Evolutionary conservation across 2,329 filamentous ascomycete genomes (phyloP).

Genomic region (Xylariaceae sp.): DNA sequence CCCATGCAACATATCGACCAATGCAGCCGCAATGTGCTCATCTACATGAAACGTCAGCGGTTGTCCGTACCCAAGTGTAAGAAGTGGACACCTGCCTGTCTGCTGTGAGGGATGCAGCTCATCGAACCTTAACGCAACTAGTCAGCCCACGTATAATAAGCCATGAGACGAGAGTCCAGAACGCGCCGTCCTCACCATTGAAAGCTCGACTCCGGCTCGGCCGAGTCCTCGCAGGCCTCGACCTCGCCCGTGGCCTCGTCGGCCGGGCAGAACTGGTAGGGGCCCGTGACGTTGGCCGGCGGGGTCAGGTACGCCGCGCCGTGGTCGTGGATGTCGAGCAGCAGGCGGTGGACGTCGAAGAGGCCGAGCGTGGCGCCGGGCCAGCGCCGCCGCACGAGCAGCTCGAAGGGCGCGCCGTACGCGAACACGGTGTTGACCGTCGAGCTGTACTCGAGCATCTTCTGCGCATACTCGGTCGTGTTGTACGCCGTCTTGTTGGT

Average conservation of each 20-base stretch:
- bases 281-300: slow-evolving; percentile 55
- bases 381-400: slow-evolving; percentile 38
- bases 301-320: slow-evolving; percentile 54
- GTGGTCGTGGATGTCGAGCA: slow-evolving; percentile 57
- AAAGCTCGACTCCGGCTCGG: slow-evolving; percentile 48
- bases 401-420: slow-evolving; percentile 42
- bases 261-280: slow-evolving; percentile 43
- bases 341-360: slow-evolving; percentile 58
- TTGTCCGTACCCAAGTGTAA: neutral
- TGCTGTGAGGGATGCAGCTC: slow-evolving; percentile 64
- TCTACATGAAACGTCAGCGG: slow-evolving; percentile 16
- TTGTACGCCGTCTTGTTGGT: slow-evolving; percentile 37
- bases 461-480: slow-evolving; percentile 36
- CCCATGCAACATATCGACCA: slow-evolving; percentile 24
- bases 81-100: slow-evolving; percentile 40
- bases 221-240: slow-evolving; percentile 29
- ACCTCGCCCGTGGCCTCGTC: slow-evolving; percentile 14
- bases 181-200: slow-evolving; percentile 46
- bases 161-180: neutral
- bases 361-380: slow-evolving; percentile 54
- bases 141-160: neutral
- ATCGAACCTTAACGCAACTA: slow-evolving; percentile 41
- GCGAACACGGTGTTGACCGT: slow-evolving; percentile 41
- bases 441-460: slow-evolving; percentile 42
- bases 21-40: slow-evolving; percentile 32